Evolutionary conservation across 2,329 filamentous ascomycete species (phyloP), one percentile per base, ranked within the genome.

Genomic region (Calonectria pseudoreteaudii): DNA sequence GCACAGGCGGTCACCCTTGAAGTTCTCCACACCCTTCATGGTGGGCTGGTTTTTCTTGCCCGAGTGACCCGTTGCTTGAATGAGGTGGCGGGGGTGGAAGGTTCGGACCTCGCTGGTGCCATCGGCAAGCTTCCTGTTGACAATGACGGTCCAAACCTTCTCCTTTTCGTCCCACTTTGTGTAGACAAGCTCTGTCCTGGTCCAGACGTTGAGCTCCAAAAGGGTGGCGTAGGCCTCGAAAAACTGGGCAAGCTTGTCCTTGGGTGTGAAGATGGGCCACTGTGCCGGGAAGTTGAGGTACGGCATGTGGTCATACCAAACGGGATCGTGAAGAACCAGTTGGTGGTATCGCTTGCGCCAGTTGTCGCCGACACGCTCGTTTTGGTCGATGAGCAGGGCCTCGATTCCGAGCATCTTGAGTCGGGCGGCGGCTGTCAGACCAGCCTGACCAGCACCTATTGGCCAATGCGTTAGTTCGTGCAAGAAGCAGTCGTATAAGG

Each of bases 181-280:
- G 0, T 84, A 82, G 1, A 80, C 82, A 0, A 94, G 77, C 1
- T 84, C 87, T 0, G 91, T 91, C 14, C 82, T 84, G 0, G 86
- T 90, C 93, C 92, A 94, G 31, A 93, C 88, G 74, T 94, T 93
- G 50, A 94, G 87, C 77, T 94, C 93, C n/a, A 94, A 86, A 0
- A 91, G 82, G 7, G 85, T 88, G 0, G 89, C 92, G 76, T 94
- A 94, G 0, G 88, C 85, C 76, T 94, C 92, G 74, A 94, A 91
- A 84, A 91, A 94, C 53, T 93, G 91, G 1, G 87, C 93, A 0
- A 94, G 85, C 79, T 94, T 94, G 81, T 94, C 92, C 80, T 94
- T 94, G 7, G 92, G 92, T 0, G 92, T 93, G 81, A 93, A 94
- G 20, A 93, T 85, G 4, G 93, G 93, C 93, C 93, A 94, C 67